Percentiles rank a stretch among this genome's conserved stretches.
phyloP scores from a whole-genome alignment of 495 filamentous ascomycete species.

The Trichoderma erinaceum region DNA sequence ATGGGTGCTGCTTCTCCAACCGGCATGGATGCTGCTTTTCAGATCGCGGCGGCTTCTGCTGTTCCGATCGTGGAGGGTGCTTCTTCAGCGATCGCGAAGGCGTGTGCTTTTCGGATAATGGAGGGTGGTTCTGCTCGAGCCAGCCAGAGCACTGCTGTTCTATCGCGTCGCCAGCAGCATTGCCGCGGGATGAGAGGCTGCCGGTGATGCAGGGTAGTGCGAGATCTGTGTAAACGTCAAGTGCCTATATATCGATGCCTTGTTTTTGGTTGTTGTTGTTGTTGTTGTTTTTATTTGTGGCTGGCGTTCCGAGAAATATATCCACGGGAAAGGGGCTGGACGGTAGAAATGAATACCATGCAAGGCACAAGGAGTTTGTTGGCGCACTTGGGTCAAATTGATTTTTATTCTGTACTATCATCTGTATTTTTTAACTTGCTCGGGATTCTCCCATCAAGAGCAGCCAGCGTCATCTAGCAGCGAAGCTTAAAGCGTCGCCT shows the following conservation, averaged over 20 bases:
- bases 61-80: constrained; percentile 18
- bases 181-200: background rate
- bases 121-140: no score
- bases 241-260: background rate
- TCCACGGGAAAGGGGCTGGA: background rate
- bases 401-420: no score
- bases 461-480: no score
- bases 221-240: background rate
- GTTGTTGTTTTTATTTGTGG: background rate
- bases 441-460: no score
- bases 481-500: background rate
- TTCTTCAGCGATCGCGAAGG: constrained; percentile 18
- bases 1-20: no score
- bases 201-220: background rate
- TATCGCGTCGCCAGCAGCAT: no score
- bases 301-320: background rate
- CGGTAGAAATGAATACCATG: no score
- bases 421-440: no score
- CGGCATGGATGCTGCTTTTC: constrained; percentile 16
- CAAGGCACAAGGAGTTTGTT: no score
- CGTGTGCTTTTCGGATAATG: background rate
- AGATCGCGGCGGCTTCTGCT: constrained; percentile 17
- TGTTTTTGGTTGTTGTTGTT: background rate
- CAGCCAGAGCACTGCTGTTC: no score
- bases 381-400: no score